A percentile compares a stretch with the other conserved stretches of the same genome.
These are phyloP conservation scores for Moesziomyces antarcticus DNA, from an alignment of 1,284 basidiomycete genomes.

Conservation along the genomic window DNA sequence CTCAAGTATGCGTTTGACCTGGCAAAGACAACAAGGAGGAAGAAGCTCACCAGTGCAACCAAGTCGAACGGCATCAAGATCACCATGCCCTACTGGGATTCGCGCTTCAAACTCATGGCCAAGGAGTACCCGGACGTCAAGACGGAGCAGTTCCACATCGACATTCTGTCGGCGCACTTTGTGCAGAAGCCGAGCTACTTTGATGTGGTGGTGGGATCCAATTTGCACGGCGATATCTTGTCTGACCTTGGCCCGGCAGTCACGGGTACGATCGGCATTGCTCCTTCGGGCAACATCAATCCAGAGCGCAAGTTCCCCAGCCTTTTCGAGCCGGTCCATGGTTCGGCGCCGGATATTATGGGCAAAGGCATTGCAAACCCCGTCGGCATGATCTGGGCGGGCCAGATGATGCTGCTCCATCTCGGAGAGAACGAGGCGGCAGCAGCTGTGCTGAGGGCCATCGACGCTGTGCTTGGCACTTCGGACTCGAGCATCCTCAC, in stretches of 20 bases:
- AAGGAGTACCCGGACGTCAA: conserved; percentile 73
- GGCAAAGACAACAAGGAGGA: conserved; percentile 71
- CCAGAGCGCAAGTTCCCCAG: conserved; percentile 71
- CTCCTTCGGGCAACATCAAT: conserved; percentile 73
- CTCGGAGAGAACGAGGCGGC: conserved; percentile 73
- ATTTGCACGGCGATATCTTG: conserved; percentile 73
- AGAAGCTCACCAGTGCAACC: conserved; percentile 72
- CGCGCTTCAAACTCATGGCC: conserved; percentile 71
- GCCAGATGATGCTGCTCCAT: conserved; percentile 73
- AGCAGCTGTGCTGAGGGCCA: conserved; percentile 71
- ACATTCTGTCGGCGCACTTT: conserved; percentile 71
- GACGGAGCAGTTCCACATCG: conserved; percentile 68
- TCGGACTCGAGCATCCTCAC: conserved; percentile 21
- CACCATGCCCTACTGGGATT: conserved; percentile 67
- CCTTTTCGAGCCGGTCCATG: conserved; percentile 70
- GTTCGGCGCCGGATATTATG: conserved; percentile 41
- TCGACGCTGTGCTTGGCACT: conserved; percentile 69
- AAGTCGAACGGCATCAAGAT: conserved; percentile 64
- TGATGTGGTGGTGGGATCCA: conserved; percentile 73
- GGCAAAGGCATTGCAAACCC: conserved; percentile 66
- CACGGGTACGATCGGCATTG: conserved; percentile 74
- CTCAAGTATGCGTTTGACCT: conserved; percentile 73
- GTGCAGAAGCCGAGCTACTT: conserved; percentile 72
- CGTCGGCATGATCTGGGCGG: conserved; percentile 73
- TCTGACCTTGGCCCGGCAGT: conserved; percentile 74